Evolutionary conservation across 148 eudicot species (phyloP), one percentile per base, ranked within the genome.

Genomic region (Oxyria digyna): DNA sequence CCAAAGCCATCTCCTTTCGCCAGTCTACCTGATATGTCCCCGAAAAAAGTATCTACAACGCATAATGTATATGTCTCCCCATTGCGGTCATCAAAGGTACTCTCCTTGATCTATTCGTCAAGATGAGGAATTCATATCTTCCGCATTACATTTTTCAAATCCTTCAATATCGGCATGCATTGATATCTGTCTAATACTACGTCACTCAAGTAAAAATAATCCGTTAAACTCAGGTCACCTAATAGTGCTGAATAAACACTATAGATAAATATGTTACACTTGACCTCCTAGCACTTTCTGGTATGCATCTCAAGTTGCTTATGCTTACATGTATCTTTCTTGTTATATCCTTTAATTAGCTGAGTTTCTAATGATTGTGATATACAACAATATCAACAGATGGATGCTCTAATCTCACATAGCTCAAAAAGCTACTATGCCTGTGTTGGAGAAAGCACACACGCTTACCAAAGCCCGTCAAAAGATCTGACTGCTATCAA

Each of bases 371-470:
- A 42, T 42, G 50, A 15, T 38, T 7, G 38, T 18, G 31, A 18
- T 54, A 64, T 62, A 32, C 69, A 72, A 48, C 11, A 3, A 35
- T 35, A 2, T 35, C 4, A 65, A 35, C 85, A 95, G 99, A 91
- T 85, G 97, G 99, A 95, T 71, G 89, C 89, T 48, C 72, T 95
- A 62, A 84, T 87, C 64, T 85, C 97, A 71, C 81, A 88, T 80
- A 84, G 94, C 78, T 85, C 96, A 24, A 95, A 83, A 77, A 95
- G 99, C 74, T 88, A 87, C 70, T 95, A 95, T 75, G 99, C 99
- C 55, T 95, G 99, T 78, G 99, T 95, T 71, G 99, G 99, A 71
- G 97, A 95, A 84, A 91, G 99, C 73, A 95, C 99, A n/a, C 99
- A 83, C 74, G 99, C 99, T 38, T 95, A 81, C 72, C 94, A 91